Evolutionary conservation across 2,329 filamentous ascomycete species (phyloP), one percentile per base, ranked within the genome.

Genomic region (Xylariaceae sp.): DNA sequence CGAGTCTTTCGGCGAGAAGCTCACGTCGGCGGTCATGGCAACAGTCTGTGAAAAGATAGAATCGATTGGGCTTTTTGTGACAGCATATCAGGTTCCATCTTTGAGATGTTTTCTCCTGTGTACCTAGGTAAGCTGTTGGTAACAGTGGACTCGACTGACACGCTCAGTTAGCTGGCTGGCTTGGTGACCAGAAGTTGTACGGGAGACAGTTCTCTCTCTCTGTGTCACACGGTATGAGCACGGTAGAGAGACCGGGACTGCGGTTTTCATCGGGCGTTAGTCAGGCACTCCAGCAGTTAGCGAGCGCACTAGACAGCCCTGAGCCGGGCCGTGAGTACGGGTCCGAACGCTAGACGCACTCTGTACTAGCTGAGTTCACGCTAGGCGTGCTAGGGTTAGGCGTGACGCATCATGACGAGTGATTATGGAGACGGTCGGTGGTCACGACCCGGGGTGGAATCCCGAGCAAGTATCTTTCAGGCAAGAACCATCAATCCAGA

Each of bases 11-110:
- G 58, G n/a, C 18, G 58, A 53, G 58, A 59, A 59, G 55, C 54
- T 61, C 53, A 64, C 52, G 52, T 51, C 58, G 52, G 34, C 45
- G 51, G 58, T 15, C 62, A 64, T 64, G 51, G 39, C 51, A 18
- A 18, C 17, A 18, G 53, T 50, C 53, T 53, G 51, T 37, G 52
- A 30, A 50, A 45, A 54, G 51, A 55, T 53, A 42, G 57, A 56
- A 51, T 58, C 39, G 59, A 50, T 45, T 47, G 55, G 44, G 45
- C 54, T 55, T 53, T 57, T 45, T 55, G 35, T 51, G 56, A 45
- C 13, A n/a, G 49, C 39, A 42, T 52, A 57, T 60, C 30, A 52
- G 51, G 23, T 56, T 51, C 56, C 60, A 64, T 62, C 56, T 55
- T 62, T 57, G 55, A 49, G 51, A 35, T 50, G 57, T 49, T 15